These are phyloP conservation scores for Dioszegia crocea DNA, from an alignment of 768 basidiomycete species.

Conservation along the genomic window DNA sequence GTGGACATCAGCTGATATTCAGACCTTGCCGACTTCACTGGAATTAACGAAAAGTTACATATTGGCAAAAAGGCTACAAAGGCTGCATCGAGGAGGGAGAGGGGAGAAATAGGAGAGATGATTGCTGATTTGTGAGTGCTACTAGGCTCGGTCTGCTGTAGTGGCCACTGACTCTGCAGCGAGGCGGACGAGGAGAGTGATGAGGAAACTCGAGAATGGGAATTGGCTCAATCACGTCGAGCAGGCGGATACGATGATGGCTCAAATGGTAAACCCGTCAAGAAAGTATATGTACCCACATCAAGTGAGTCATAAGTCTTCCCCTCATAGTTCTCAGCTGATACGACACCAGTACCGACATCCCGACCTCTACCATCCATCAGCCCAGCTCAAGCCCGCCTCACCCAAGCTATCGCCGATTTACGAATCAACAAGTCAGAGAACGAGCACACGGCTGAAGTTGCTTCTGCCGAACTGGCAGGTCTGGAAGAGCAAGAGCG, in stretches of 20 bases:
- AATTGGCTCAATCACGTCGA: conserved; percentile 50
- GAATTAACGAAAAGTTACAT: conserved; percentile 45
- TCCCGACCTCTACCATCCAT: conserved; percentile 50
- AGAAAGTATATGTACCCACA: conserved; percentile 44
- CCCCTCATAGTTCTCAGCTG: neutral
- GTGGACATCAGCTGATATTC: conserved; percentile 10
- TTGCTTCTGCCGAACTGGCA: conserved; percentile 41
- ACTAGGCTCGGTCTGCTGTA: neutral
- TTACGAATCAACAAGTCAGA: conserved; percentile 35
- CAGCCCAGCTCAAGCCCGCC: conserved; percentile 41
- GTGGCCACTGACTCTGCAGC: too few species aligned
- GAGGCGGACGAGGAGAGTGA: conserved; percentile 50
- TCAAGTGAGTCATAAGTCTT: conserved; percentile 43
- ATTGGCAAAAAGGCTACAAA: conserved; percentile 50
- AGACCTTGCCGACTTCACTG: conserved; percentile 50
- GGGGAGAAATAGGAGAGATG: conserved; percentile 50
- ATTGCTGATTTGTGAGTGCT: conserved; percentile 48
- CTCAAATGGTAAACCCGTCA: conserved; percentile 19
- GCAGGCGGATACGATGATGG: conserved; percentile 39
- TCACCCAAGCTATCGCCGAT: conserved; percentile 46
- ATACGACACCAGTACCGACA: conserved; percentile 44
- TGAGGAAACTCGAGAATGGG: conserved; percentile 50
- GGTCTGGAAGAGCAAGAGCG: conserved; percentile 50
- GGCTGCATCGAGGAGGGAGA: conserved; percentile 44
- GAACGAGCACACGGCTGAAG: conserved; percentile 39